phyloP scores from a whole-genome alignment of 768 basidiomycete genomes.

The Leccinum longicurvipes region DNA sequence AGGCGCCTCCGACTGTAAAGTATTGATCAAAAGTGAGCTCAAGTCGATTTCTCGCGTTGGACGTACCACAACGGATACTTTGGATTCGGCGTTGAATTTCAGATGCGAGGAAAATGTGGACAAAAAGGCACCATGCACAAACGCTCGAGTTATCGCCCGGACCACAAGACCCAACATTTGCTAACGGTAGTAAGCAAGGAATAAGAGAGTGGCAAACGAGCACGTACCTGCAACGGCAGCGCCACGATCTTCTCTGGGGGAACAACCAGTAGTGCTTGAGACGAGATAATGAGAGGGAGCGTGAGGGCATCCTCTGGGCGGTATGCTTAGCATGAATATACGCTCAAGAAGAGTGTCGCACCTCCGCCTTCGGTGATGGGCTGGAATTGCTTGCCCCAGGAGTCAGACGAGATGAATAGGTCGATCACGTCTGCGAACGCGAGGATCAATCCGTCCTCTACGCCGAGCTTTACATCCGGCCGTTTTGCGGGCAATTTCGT shows the following conservation, averaged over 20 bases:
- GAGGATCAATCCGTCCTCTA: conserved; percentile 66
- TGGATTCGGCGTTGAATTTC: conserved; percentile 17
- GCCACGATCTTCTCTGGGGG: conserved; percentile 53
- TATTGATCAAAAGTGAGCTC: conserved; percentile 1
- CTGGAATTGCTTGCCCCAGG: conserved; percentile 71
- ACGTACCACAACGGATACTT: conserved; percentile 19
- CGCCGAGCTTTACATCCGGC: conserved; percentile 35
- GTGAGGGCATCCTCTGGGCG: conserved; percentile 42
- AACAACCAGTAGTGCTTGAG: conserved; percentile 58
- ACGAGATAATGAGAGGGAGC: conserved; percentile 48
- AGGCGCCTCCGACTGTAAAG: conserved; percentile 31
- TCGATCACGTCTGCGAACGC: conserved; percentile 76
- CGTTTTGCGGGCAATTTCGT: conserved; percentile 29
- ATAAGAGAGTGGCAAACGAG: conserved; percentile 25
- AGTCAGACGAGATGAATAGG: conserved; percentile 40
- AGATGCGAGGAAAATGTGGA: conserved; percentile 38
- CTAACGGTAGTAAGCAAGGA: conserved; percentile 1
- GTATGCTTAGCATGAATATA: conserved; percentile 7
- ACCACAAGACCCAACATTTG: conserved; percentile 35
- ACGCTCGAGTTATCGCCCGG: conserved; percentile 52
- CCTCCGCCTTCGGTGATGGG: conserved; percentile 45
- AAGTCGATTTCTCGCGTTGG: neutral
- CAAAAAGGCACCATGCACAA: conserved; percentile 55
- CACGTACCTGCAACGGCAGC: conserved; percentile 50
- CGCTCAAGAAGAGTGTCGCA: conserved; percentile 18